Conservation (phyloP, 2,329 filamentous ascomycete species). For the Beauveria caledonica region DNA sequence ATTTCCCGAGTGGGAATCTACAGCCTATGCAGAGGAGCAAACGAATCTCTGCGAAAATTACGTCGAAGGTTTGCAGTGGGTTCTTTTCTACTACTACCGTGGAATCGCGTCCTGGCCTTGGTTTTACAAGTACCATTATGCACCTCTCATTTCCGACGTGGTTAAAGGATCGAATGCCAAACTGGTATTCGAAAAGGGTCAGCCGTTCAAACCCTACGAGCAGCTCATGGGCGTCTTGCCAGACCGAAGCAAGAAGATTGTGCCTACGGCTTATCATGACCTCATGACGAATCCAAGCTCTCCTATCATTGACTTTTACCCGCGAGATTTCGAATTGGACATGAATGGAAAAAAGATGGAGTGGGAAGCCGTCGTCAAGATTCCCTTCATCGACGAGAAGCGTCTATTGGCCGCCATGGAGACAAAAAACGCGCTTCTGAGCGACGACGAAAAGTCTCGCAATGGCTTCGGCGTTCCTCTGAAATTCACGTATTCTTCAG, state of each 20-base stretch:
- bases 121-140: slow-evolving; percentile 96
- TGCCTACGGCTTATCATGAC: slow-evolving; percentile 77
- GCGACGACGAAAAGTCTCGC: slow-evolving; percentile 66
- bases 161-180: slow-evolving; percentile 79
- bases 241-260: slow-evolving; percentile 94
- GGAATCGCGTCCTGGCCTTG: slow-evolving; percentile 98
- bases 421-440: slow-evolving; percentile 70
- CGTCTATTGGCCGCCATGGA: slow-evolving; percentile 79
- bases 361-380: slow-evolving; percentile 98
- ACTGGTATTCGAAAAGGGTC: slow-evolving; percentile 86
- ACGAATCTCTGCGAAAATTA: slow-evolving; percentile 87
- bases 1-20: slow-evolving; percentile 75
- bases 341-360: slow-evolving; percentile 99
- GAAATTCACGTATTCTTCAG: slow-evolving; percentile 80
- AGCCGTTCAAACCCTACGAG: slow-evolving; percentile 90
- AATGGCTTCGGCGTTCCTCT: slow-evolving; percentile 89
- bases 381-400: slow-evolving; percentile 94
- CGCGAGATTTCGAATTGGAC: slow-evolving; percentile 90
- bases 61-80: slow-evolving; percentile 95
- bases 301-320: slow-evolving; percentile 96
- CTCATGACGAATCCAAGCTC: slow-evolving; percentile 88
- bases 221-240: slow-evolving; percentile 98
- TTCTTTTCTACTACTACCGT: slow-evolving; percentile 94
- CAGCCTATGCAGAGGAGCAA: slow-evolving; percentile 68
- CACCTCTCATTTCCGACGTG: slow-evolving; percentile 96